These are phyloP conservation scores for Exophiala bonariae DNA, from an alignment of 2,329 filamentous ascomycete genomes.

Conservation along the genomic window DNA sequence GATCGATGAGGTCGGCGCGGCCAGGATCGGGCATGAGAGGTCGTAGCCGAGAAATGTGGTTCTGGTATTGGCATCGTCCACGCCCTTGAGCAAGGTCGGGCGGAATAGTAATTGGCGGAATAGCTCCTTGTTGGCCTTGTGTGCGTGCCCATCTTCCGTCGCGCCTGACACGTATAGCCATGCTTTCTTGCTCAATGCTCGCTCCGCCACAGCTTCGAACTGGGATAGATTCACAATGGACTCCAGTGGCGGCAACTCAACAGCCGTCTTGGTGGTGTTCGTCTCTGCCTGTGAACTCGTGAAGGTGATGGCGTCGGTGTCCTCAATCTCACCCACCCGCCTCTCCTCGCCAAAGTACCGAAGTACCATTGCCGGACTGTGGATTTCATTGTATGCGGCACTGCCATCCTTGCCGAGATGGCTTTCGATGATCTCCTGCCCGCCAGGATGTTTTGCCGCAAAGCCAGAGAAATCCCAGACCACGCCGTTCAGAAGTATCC, in stretches of 20 bases:
- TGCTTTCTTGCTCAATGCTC: conserved; percentile 27
- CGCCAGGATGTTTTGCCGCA: no score
- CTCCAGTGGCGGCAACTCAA: conserved; percentile 26
- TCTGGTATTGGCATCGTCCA: conserved; percentile 37
- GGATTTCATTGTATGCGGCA: conserved; percentile 45
- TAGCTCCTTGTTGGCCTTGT: conserved; percentile 25
- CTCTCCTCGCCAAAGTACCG: conserved; percentile 34
- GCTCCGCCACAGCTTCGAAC: conserved; percentile 22
- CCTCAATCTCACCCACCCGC: conserved; percentile 8
- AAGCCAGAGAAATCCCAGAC: no score
- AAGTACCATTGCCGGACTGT: conserved; percentile 39
- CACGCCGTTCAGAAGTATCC: no score
- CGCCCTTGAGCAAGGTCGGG: conserved; percentile 45
- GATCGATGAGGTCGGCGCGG: conserved; percentile 34
- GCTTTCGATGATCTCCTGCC: conserved; percentile 38
- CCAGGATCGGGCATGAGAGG: conserved; percentile 23
- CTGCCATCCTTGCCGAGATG: conserved; percentile 49
- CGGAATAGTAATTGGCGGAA: conserved; percentile 48
- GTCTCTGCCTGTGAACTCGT: conserved; percentile 1
- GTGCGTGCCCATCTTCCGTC: conserved; percentile 23
- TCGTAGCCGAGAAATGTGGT: conserved; percentile 30
- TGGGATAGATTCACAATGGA: conserved; percentile 23
- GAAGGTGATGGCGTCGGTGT: conserved; percentile 13
- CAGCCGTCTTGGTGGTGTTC: conserved; percentile 16
- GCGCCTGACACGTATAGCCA: conserved; percentile 31